Percentiles rank a stretch among this genome's conserved stretches.
Evolutionary conservation across 1,284 basidiomycete species (phyloP).

Genomic region (Kwoniella shivajii): DNA sequence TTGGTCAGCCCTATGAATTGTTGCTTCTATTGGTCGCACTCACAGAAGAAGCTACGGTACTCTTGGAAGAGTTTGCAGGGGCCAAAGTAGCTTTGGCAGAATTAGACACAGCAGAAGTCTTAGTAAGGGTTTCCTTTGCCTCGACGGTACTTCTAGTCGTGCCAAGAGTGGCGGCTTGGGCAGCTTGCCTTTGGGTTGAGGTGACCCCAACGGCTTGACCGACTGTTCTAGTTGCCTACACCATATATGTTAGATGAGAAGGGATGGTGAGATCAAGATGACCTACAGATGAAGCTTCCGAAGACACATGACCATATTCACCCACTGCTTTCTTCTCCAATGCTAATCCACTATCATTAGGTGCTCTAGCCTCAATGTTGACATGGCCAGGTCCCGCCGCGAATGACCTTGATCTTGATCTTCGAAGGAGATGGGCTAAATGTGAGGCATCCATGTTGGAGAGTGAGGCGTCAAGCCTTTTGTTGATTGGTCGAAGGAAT

Average conservation of each 20-base stretch:
- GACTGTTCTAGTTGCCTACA: constrained; percentile 5
- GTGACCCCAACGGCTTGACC: constrained; percentile 3
- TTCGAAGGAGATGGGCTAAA: constrained; percentile 22
- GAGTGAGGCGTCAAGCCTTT: constrained; percentile 3
- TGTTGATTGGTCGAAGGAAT: neutral
- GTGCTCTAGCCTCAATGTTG: constrained; percentile 8
- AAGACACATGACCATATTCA: constrained; percentile 3
- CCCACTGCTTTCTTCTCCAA: constrained; percentile 8
- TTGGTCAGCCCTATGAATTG: too few species aligned
- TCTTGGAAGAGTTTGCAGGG: constrained; percentile 1
- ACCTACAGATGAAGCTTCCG: neutral
- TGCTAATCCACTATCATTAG: neutral
- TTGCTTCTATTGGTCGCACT: neutral
- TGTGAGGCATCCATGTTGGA: constrained; percentile 11
- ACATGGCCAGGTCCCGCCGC: constrained; percentile 19
- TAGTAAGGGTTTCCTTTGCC: neutral
- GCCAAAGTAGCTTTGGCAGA: constrained; percentile 11
- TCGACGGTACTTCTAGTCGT: constrained; percentile 3
- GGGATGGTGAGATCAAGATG: neutral
- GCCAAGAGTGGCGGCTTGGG: constrained; percentile 17
- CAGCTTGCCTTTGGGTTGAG: constrained; percentile 13
- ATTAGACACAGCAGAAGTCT: neutral
- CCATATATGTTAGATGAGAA: neutral
- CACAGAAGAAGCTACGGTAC: constrained; percentile 6
- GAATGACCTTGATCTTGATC: constrained; percentile 25